Base-by-base conservation (phyloP, 1,284 basidiomycete genomes). In the Leccinum pseudoinsigne region DNA sequence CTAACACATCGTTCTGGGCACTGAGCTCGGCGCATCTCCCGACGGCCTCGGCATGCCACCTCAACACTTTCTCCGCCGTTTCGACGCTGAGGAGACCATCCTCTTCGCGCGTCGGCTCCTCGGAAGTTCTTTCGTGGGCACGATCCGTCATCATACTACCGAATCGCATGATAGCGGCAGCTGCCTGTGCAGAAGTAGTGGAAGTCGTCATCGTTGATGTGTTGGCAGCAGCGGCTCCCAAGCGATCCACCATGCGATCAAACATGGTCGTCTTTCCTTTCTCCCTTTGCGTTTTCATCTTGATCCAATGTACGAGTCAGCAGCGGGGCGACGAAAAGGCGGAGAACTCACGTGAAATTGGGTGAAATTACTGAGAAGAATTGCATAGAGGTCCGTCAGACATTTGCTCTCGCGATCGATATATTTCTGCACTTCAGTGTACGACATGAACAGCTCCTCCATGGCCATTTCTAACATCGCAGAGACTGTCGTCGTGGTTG, bases 371-470 rank as follows among this genome's bases (percentile, higher is more conserved):
- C 82, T 78, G 40, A 99, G 80, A 66, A 93, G 85, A 16, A 80
- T 84, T 2, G 88, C 86, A 71, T 97, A 99, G 6, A 98, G 82
- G 60, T 93, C 88, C 0, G 89, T 87, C 57, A 99, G 76, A 72
- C 90, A 95, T 76, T 90, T 93, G 69, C 87, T 92, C 80, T 99
- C 97, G 40, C 88, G 86, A 71, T 99, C 97, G 5, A 99, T 83
- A 73, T 99, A 99, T 64, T 95, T 84, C 62, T 88, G 88, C 2
- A 93, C 94, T 76, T 97, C 96, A 5, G 92, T 92, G 75, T 97
- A 98, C 2, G 94, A 94, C 26, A 96, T 88, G 68, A 99, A 99
- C 16, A 99, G 85, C 74, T 99, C 97, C 68, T 98, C 97, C 84
- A 98, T 90, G 1, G 94, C 91, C 36, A 89, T 90, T 75, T 99